phyloP scores from a whole-genome alignment of 208 protist species.

The Trichomonas tenax region DNA sequence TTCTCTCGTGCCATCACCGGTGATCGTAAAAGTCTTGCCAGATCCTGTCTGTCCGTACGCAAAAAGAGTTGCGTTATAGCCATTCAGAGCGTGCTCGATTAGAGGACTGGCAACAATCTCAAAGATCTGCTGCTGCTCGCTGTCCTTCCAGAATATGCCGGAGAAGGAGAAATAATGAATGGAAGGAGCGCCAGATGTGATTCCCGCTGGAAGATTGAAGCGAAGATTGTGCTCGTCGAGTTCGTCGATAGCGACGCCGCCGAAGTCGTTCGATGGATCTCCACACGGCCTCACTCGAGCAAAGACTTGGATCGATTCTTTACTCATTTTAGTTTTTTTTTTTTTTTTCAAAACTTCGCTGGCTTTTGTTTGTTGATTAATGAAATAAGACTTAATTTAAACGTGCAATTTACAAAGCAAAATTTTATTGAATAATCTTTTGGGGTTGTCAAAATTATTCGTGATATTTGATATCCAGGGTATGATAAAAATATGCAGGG shows the following conservation, averaged over 20 bases:
- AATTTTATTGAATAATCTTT: too few species aligned
- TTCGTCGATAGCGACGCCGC: not conserved
- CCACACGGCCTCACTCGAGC: not conserved
- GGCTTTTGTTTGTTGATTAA: too few species aligned
- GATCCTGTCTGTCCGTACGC: conserved; percentile 18
- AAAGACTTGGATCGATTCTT: not conserved
- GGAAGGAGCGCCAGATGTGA: not conserved
- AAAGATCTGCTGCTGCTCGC: not conserved
- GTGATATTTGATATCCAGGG: too few species aligned
- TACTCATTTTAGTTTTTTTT: not conserved
- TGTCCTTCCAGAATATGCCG: not conserved
- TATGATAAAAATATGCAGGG: too few species aligned
- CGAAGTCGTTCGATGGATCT: not conserved
- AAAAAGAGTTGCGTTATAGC: conserved; percentile 8
- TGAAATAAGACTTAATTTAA: too few species aligned
- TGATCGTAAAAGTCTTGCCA: conserved; percentile 20
- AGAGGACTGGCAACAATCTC: not conserved
- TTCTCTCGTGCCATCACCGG: not conserved
- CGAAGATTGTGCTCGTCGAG: not conserved
- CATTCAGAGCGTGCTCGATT: not conserved
- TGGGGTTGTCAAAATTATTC: too few species aligned
- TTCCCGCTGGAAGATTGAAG: not conserved
- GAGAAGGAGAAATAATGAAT: not conserved
- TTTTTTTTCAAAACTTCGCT: too few species aligned
- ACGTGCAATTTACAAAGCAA: too few species aligned